Evolutionary conservation across 2,329 filamentous ascomycete species (phyloP), one percentile per base, ranked within the genome.

Genomic region (Aspergillus tubingensis): DNA sequence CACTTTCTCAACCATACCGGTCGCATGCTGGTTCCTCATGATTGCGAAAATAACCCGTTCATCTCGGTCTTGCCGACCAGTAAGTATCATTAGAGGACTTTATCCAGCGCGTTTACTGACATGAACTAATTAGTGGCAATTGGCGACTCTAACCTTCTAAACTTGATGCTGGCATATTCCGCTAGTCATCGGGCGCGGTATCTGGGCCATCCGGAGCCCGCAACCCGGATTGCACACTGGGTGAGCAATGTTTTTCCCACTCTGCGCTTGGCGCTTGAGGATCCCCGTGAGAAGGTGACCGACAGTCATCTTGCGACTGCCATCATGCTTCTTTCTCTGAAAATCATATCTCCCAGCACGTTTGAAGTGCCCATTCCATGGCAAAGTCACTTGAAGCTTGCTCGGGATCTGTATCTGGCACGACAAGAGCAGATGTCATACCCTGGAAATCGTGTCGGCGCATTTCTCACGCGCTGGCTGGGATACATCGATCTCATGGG

Each of bases 401-500:
- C 91, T 1, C 86, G 91, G 2, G 85, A 89, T 67, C 86, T 96
- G 66, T 92, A 94, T 68, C 80, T 87, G 13, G 84, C 86, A 3
- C 86, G 90, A 6, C 85, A 86, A 19, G 82, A 86, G 8, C 82
- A 85, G 54, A 76, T 81, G 27, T 83, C 84, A 76, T 76, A 68
- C 82, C 78, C 67, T 75, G 81, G 58, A 69, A 83, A 69, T 82
- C 88, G 69, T 80, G 85, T 69, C 81, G 91, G 57, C 83, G 88
- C 89, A 56, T 95, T 96, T 70, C 82, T 95, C 8, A 88, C 86
- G 66, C 86, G 90, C 60, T 96, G 91, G 91, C 89, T 95, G 65
- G 89, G 89, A 1, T 95, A 95, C 74, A 83, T 96, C 19, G 91
- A 95, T 70, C 87, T 95, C 1, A 79, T 95, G 58, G 91, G 91